phyloP scores from a whole-genome alignment of 1,139 yeast genomes.

The Spathaspora sp. region DNA sequence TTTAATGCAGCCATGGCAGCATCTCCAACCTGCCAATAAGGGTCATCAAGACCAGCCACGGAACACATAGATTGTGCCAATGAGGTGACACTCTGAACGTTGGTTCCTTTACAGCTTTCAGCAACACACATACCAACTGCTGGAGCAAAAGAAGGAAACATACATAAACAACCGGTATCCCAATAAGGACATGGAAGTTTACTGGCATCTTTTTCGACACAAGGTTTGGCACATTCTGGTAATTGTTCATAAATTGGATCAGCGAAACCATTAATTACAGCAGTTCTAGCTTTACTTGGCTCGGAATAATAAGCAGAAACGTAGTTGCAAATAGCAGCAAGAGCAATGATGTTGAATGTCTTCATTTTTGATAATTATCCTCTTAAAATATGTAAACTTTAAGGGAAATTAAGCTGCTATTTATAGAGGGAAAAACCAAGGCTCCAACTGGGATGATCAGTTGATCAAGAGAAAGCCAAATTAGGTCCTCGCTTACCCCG shows the following conservation, averaged over 20 bases:
- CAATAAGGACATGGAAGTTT: slow-evolving; percentile 38
- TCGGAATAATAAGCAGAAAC: too few species aligned
- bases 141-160: slow-evolving; percentile 29
- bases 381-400: too few species aligned
- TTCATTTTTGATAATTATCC: too few species aligned
- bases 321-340: too few species aligned
- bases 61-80: slow-evolving; percentile 28
- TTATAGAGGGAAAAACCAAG: background rate
- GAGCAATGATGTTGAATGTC: too few species aligned
- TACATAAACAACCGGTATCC: slow-evolving; percentile 42
- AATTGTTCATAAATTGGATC: slow-evolving; percentile 31
- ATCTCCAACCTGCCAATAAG: slow-evolving; percentile 22
- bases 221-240: slow-evolving; percentile 30
- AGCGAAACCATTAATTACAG: slow-evolving; percentile 42
- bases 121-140: slow-evolving; percentile 31
- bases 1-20: slow-evolving; percentile 11
- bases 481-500: too few species aligned
- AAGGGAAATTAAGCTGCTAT: too few species aligned
- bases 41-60: slow-evolving; percentile 25
- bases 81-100: slow-evolving; percentile 21
- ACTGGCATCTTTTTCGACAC: slow-evolving; percentile 23
- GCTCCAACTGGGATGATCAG: too few species aligned
- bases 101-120: slow-evolving; percentile 25
- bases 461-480: too few species aligned
- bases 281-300: slow-evolving; percentile 16